These are phyloP conservation scores for Brasilioporus rufonigricans DNA, from an alignment of 768 basidiomycete genomes.

Conservation along the genomic window DNA sequence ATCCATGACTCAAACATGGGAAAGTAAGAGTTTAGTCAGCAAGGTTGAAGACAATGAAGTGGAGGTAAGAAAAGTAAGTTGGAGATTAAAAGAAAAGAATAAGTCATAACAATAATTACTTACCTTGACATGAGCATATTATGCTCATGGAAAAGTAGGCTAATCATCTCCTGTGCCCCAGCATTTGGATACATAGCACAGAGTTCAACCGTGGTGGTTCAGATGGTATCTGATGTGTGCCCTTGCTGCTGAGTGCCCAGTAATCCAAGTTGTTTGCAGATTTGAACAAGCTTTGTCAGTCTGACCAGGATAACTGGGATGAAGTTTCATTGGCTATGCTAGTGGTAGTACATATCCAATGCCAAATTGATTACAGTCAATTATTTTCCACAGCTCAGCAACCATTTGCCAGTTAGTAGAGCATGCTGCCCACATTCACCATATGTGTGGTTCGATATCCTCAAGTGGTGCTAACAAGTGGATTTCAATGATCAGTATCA, in stretches of 20 bases:
- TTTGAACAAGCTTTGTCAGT: background rate
- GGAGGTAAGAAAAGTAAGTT: too few relatives aligned
- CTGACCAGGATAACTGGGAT: background rate
- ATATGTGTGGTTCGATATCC: background rate
- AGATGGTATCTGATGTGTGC: background rate
- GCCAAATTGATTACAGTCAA: background rate
- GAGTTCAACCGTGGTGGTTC: background rate
- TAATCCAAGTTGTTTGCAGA: background rate
- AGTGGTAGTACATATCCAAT: background rate
- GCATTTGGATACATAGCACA: background rate
- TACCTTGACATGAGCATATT: background rate
- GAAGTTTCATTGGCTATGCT: background rate
- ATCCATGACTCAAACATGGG: too few relatives aligned
- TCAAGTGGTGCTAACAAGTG: background rate
- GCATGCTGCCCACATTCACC: background rate
- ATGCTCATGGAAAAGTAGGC: background rate
- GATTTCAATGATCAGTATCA: too few relatives aligned
- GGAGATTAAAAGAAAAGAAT: too few relatives aligned
- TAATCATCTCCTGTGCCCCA: background rate
- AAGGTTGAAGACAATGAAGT: too few relatives aligned
- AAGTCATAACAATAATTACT: too few relatives aligned
- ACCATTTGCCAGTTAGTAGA: background rate
- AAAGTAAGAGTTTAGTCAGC: too few relatives aligned
- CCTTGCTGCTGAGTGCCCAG: background rate
- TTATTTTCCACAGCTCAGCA: background rate